phyloP scores from a whole-genome alignment of 768 basidiomycete genomes.

The Coprinellus micaceus region DNA sequence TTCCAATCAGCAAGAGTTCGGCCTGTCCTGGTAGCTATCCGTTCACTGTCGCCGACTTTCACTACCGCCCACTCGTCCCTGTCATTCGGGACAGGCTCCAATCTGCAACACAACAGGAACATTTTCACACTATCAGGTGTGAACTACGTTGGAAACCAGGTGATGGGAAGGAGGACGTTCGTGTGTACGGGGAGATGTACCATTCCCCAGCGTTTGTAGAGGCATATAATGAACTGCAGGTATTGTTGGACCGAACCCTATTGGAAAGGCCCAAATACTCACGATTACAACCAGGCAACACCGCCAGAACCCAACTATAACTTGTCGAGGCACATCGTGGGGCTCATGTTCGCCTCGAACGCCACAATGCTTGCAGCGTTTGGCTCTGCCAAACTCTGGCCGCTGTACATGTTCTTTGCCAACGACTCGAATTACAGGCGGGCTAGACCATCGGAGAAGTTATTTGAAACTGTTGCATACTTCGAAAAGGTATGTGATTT shows the following conservation, averaged over 20 bases:
- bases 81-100: slow-evolving; percentile 23
- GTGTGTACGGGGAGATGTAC: slow-evolving; percentile 17
- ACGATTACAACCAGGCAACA: no score
- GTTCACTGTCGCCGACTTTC: slow-evolving; percentile 22
- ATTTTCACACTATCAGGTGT: slow-evolving; percentile 18
- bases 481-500: background rate
- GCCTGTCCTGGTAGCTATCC: background rate
- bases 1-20: background rate
- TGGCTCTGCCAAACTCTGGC: slow-evolving; percentile 30
- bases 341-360: slow-evolving; percentile 30
- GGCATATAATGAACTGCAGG: slow-evolving; percentile 12
- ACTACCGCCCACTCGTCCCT: slow-evolving; percentile 19
- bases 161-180: slow-evolving; percentile 7
- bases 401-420: slow-evolving; percentile 29
- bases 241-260: no score
- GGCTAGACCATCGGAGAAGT: slow-evolving; percentile 17
- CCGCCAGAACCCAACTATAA: slow-evolving; percentile 1
- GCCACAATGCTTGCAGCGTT: slow-evolving; percentile 30
- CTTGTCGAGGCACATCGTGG: slow-evolving; percentile 17
- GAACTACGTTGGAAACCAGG: slow-evolving; percentile 9
- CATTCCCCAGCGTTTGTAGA: slow-evolving; percentile 16
- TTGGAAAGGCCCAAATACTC: no score
- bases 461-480: slow-evolving; percentile 21
- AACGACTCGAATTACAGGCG: slow-evolving; percentile 37
- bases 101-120: slow-evolving; percentile 8